Conservation (phyloP, 352 stramenopile genomes). For the Globisporangium canariense region DNA sequence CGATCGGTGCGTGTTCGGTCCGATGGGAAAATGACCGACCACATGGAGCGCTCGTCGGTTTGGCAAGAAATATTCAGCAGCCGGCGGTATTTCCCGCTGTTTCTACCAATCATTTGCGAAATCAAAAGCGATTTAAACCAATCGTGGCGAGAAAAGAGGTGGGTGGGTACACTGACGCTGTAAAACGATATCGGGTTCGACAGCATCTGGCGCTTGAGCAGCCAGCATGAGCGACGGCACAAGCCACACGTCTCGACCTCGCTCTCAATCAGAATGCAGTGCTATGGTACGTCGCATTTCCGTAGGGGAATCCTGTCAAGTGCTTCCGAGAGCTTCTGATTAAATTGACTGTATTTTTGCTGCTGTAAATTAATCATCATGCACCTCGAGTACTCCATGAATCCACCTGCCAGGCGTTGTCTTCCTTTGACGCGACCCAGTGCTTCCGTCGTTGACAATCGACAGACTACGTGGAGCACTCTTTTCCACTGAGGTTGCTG, state of each 20-base stretch:
- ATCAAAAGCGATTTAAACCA: neutral
- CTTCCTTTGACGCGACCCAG: conserved; percentile 3
- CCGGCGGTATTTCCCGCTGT: neutral
- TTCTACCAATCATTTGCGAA: neutral
- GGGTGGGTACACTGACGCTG: neutral
- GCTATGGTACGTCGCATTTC: too few relatives aligned
- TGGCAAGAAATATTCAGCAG: conserved; percentile 2
- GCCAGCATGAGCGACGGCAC: neutral
- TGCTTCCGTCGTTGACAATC: conserved; percentile 4
- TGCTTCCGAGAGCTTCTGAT: neutral
- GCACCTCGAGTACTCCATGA: conserved; percentile 3
- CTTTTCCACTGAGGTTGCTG: conserved; percentile 41
- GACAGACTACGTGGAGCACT: conserved; percentile 34
- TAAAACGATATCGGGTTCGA: conserved; percentile 4
- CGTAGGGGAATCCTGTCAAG: too few relatives aligned
- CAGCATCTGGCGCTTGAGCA: neutral
- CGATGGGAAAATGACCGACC: conserved; percentile 4
- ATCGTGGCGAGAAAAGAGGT: neutral
- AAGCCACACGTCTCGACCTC: too few relatives aligned
- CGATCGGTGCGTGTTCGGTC: conserved; percentile 2
- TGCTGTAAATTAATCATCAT: conserved; percentile 14
- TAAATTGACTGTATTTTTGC: neutral
- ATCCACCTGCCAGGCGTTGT: neutral
- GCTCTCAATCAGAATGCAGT: too few relatives aligned
- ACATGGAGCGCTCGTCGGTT: neutral